Evolutionary conservation across 177 flowering plant genomes (phyloP), one percentile per base, ranked within the genome.

Genomic region (Vitis hybrid): DNA sequence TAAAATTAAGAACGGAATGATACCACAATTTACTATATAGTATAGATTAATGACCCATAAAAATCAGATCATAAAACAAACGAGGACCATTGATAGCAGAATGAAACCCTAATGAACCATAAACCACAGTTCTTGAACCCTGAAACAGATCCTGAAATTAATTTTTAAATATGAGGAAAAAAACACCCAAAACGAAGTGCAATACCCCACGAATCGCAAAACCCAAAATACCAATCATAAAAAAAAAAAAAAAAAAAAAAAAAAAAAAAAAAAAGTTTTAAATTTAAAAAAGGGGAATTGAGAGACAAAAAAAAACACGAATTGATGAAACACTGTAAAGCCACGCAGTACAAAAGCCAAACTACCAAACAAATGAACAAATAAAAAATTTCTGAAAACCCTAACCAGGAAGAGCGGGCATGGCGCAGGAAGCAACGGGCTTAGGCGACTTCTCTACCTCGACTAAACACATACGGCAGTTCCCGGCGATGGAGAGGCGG

Each of bases 371-470:
- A 63, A 40, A 40, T 7, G 46, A 40, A 40, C 46, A 7, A 40
- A 5, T 5, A 49, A 50, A 55, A 5, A 32, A 40, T 9, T 11
- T 11, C 46, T 5, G 46, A 40, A 49, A 70, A 56, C 3, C 14
- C 79, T 56, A 66, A 93, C 99, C 99, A 2, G 98, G 99, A 51
- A 96, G 94, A 18, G 99, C 97, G 3, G 99, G 99, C 99, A 96
- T 93, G 69, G 99, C 98, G 63, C 98, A 96, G n/a, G 99, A 96
- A 35, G 99, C 98, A 21, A 96, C 99, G 1, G 99, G 99, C 86
- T 96, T 96, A 24, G 99, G 99, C 6, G 97, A 90, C 75, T 96
- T 96, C 90, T 96, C 97, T n/a, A 96, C 97, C 78, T 96, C 99
- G 52, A 96, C 98, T 35, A 96, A 82, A 66, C 99, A 94, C 99